Conservation (phyloP, 2,329 filamentous ascomycete species). For the Calcarisporium arbuscula region DNA sequence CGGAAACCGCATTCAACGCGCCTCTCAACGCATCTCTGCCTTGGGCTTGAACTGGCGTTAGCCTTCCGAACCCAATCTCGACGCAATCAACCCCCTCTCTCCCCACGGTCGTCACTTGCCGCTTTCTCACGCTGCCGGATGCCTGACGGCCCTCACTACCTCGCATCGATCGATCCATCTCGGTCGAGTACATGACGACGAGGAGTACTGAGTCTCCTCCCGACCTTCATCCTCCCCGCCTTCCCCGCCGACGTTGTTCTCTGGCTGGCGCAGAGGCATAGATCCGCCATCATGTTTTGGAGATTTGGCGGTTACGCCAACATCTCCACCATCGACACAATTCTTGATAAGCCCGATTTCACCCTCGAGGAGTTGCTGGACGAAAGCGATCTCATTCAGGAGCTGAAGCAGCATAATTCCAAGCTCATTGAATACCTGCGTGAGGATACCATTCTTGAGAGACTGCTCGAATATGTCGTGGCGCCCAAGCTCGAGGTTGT, state of each 20-base stretch:
- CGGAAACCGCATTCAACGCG: no score
- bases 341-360: slow-evolving; percentile 95
- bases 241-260: slow-evolving; percentile 22
- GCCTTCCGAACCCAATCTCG: no score
- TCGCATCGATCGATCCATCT: no score
- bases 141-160: slow-evolving; percentile 4
- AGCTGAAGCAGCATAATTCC: slow-evolving; percentile 96
- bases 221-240: slow-evolving; percentile 11
- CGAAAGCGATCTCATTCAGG: slow-evolving; percentile 92
- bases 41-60: no score
- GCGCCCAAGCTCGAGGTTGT: slow-evolving; percentile 62
- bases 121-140: not conserved
- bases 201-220: slow-evolving; percentile 12
- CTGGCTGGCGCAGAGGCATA: slow-evolving; percentile 23
- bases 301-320: slow-evolving; percentile 98
- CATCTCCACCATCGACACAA: slow-evolving; percentile 91
- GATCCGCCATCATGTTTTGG: slow-evolving; percentile 85
- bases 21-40: no score
- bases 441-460: slow-evolving; percentile 77
- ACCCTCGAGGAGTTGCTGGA: slow-evolving; percentile 93
- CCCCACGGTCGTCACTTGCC: no score
- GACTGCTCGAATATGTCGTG: slow-evolving; percentile 84
- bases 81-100: no score
- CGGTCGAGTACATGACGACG: no score
- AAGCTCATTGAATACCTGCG: slow-evolving; percentile 95